Evolutionary conservation across 305 asterid genomes (phyloP), one percentile per base, ranked within the genome.

Genomic region (Ajuga reptans): DNA sequence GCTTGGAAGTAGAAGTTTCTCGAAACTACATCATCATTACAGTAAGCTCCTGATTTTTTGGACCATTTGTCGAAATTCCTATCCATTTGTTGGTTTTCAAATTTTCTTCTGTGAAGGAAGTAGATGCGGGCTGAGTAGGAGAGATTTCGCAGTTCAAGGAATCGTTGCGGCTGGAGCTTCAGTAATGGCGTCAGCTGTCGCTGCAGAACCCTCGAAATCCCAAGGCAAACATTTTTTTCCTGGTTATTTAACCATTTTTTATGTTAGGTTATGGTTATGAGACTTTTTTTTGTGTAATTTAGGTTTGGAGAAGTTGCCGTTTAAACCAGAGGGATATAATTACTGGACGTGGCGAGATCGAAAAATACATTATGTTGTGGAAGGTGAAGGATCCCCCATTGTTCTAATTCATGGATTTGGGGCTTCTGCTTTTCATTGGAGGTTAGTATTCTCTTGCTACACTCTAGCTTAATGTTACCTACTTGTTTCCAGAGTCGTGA

Each of bases 391-490:
- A 1, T 33, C 37, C 45, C 96, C 98, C 46, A 77, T 92, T 76
- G 91, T 92, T 79, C 87, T 92, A 16, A 85, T 92, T 84, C 98
- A 92, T 82, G 98, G 98, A 0, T 92, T 92, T 78, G 98, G 98
- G 34, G 97, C 97, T 86, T 92, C 98, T 72, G 96, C 98, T 18
- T 92, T 79, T 79, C 98, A 92, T 54, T 92, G 98, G 98, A 92
- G 98, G 98, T 92, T 70, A n/a, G 45, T 7, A 1, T 1, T 1
- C 8, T 9, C 11, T 39, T 39, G 53, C 18, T 18, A 11, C 46
- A 66, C n/a, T 49, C 39, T 15, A 33, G 36, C 37, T 58, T 51
- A 61, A 7, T 45, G 47, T 52, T 9, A 18, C 24, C 50, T 6
- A 39, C 50, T 72, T 39, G 15, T 31, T 66, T 36, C 46, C 57